A percentile compares a stretch with the other conserved stretches of the same genome.
These are phyloP conservation scores for Aureobasidium namibiae DNA, from an alignment of 2,329 filamentous ascomycete genomes.

Conservation along the genomic window DNA sequence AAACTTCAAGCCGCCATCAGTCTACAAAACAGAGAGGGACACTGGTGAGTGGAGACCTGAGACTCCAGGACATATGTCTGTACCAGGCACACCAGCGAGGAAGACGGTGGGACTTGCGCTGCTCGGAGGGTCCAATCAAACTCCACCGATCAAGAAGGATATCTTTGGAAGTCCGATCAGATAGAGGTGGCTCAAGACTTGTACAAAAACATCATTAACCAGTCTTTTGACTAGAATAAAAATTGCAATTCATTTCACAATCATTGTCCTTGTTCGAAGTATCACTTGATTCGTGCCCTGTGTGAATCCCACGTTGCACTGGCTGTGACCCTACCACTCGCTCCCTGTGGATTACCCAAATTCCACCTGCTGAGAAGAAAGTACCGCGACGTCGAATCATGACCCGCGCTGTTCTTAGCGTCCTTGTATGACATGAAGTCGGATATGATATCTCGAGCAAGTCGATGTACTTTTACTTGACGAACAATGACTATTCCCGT, in stretches of 20 bases:
- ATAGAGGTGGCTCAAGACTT: slow-evolving; percentile 10
- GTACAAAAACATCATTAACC: neutral
- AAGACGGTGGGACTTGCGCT: slow-evolving; percentile 15
- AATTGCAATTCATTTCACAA: neutral
- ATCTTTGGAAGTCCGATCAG: slow-evolving; percentile 28
- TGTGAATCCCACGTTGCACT: neutral
- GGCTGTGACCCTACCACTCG: neutral
- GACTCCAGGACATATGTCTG: slow-evolving; percentile 20
- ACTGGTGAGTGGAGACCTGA: slow-evolving; percentile 19
- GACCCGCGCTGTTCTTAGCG: too few species aligned
- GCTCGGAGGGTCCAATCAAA: slow-evolving; percentile 16
- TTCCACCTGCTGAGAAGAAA: too few species aligned
- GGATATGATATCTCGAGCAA: too few species aligned
- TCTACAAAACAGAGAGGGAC: slow-evolving; percentile 15
- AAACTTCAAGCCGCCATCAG: slow-evolving; percentile 31
- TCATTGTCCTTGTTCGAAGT: too few species aligned
- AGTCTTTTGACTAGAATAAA: neutral
- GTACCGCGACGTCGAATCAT: too few species aligned
- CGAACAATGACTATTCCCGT: too few species aligned
- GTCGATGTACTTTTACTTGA: too few species aligned
- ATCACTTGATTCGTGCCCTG: too few species aligned
- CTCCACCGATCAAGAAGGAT: slow-evolving; percentile 20
- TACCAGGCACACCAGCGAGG: slow-evolving; percentile 26
- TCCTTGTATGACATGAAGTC: too few species aligned
- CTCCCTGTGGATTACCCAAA: too few species aligned